Base-by-base conservation (phyloP, 306 rosid species). In the Cucumis hystrix region DNA sequence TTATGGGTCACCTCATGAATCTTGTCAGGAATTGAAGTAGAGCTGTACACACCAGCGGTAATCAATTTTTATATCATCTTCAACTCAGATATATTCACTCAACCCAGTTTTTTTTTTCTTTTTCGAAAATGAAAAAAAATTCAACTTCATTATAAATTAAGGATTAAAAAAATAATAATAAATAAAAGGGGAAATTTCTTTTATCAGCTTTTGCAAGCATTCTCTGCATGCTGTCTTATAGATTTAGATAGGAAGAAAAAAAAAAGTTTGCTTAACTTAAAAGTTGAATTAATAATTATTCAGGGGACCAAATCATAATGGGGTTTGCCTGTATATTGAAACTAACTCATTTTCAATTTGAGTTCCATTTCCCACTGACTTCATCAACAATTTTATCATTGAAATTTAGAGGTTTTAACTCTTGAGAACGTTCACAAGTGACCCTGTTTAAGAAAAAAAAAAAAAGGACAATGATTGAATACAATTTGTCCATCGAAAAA, bases 21-120 rank as follows among this genome's bases (percentile, higher is more conserved):
- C 57, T 13, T 69, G 75, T 69, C 75, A 69, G 75, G 39, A 69
- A 43, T 69, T 68, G 47, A 68, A 43, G 55, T 63, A 66, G 72
- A 66, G 25, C 72, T 18, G 74, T 68, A 68, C 18, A 41, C 18
- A 6, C 10, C 74, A 41, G 37, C 6, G 35, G 55, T 67, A n/a
- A 41, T 67, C 18, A 40, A 41, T 68, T 41, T 35, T 28, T 28
- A 28, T 28, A 28, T 28, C 30, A 28, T 28, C 30, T 28, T 28
- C 30, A 28, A 28, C 30, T 28, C 30, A 28, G 3, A 28, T 28
- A 28, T 28, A 28, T 28, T 28, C 30, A 28, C 30, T 28, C 30
- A 28, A 28, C 30, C 30, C 30, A 28, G 30, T 28, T 28, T 28
- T 28, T 3, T 28, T 28, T 28, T 28, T 28, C 30, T 28, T 28